Base-by-base conservation (phyloP, 345 rosid species). In the Physaria fendleri region DNA sequence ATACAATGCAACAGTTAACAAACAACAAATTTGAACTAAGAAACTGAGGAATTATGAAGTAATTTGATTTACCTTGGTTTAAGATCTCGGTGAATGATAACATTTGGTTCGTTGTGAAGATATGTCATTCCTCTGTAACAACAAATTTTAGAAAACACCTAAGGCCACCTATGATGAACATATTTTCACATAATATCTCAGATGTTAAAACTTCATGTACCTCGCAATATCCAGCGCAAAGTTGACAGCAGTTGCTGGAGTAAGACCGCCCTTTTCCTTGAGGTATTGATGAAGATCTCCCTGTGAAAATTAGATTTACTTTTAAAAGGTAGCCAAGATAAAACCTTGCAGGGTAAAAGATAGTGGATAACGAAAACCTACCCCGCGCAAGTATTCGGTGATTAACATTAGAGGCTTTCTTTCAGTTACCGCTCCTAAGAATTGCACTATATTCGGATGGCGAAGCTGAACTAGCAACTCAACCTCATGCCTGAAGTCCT, bases 331-430 rank as follows among this genome's bases (percentile, higher is more conserved):
- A 42, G 44, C 34, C 62, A 47, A 10, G 32, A 38, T 14, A 41
- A 51, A 66, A 46, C 7, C 25, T 37, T 25, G 40, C 46, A 49
- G 59, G 45, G 30, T 25, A 30, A 64, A 27, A 67, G 5, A 57
- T 17, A 33, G 62, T 27, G 18, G 20, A 72, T 50, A 62, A 42
- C 9, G 17, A 27, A 67, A 30, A 73, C 51, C 54, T 82, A 93
- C 99, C 90, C 99, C 99, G 62, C 95, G 82, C 34, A 93, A 74
- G 76, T 83, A 93, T 64, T 93, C 99, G 0, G 97, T 93, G 56
- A 93, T 89, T 71, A 93, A 76, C 99, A 93, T 89, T 62, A 89
- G 92, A n/a, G 99, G 99, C 86, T 93, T 93, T 84, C 76, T 87
- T 71, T 93, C 96, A 1, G 99, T 93, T 63, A 89, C 99, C 30